Conservation (phyloP, 768 basidiomycete species). For the Phanerodontia chrysosporium region DNA sequence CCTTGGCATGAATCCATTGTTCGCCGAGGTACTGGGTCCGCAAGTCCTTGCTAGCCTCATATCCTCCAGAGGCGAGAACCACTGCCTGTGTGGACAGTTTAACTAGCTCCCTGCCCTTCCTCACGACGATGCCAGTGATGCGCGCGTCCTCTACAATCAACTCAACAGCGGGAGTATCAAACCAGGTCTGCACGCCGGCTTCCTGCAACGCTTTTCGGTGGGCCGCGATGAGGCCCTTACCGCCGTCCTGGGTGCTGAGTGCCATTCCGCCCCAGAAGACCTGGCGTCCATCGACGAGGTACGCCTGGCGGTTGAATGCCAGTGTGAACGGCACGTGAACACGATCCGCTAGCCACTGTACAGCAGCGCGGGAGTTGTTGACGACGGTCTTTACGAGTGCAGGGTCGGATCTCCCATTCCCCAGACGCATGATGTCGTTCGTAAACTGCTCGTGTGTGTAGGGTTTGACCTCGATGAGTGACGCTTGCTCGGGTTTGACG, state of each 20-base stretch:
- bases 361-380: conserved; percentile 47
- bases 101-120: conserved; percentile 32
- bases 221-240: conserved; percentile 61
- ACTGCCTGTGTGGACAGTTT: conserved; percentile 41
- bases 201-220: conserved; percentile 46
- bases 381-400: conserved; percentile 50
- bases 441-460: conserved; percentile 54
- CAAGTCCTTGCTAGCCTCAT: conserved; percentile 51
- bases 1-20: conserved; percentile 56
- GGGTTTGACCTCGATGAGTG: conserved; percentile 51
- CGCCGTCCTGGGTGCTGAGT: conserved; percentile 57
- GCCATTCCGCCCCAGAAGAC: conserved; percentile 73
- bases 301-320: conserved; percentile 65
- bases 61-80: conserved; percentile 64
- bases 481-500: conserved; percentile 37
- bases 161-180: conserved; percentile 42
- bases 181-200: conserved; percentile 55
- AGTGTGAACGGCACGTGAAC: conserved; percentile 52
- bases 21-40: conserved; percentile 53
- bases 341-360: conserved; percentile 51
- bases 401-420: conserved; percentile 44
- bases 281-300: conserved; percentile 55
- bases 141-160: conserved; percentile 34
- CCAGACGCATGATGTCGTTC: conserved; percentile 58
- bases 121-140: conserved; percentile 45